phyloP scores from a whole-genome alignment of 139 green algal species.

The Tetradesmus obliquus region DNA sequence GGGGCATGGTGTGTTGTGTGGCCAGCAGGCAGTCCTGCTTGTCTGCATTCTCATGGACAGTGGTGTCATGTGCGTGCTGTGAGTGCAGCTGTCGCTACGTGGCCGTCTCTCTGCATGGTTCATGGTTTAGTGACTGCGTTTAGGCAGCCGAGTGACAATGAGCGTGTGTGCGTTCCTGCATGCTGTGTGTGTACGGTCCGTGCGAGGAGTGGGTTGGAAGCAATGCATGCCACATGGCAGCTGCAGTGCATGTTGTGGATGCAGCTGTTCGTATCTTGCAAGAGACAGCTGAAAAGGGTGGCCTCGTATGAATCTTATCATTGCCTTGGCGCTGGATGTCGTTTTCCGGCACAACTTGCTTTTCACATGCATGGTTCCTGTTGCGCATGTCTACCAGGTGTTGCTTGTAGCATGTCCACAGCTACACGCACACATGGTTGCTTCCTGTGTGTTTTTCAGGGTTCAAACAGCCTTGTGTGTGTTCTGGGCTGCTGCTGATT shows the following conservation, averaged over 20 bases:
- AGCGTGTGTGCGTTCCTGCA: background rate
- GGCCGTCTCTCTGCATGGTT: background rate
- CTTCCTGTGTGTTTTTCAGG: background rate
- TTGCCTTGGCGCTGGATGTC: too few relatives aligned
- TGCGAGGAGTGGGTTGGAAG: background rate
- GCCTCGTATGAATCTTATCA: too few relatives aligned
- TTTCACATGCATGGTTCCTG: too few relatives aligned
- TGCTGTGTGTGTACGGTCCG: background rate
- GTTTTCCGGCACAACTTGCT: too few relatives aligned
- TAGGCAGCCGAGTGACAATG: background rate
- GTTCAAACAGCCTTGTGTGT: background rate
- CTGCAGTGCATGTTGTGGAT: background rate
- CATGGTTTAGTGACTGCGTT: background rate
- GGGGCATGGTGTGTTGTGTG: background rate
- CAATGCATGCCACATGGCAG: background rate
- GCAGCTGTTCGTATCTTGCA: background rate
- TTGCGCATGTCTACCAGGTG: background rate
- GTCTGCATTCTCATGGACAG: background rate
- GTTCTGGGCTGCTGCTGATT: background rate
- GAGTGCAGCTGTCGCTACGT: background rate
- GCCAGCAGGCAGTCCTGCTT: background rate
- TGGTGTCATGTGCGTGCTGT: background rate
- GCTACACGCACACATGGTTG: background rate
- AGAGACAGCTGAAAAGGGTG: too few relatives aligned
- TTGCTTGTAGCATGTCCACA: background rate